Percentiles rank a stretch among this genome's conserved stretches.
phyloP scores from a whole-genome alignment of 352 stramenopile species.

The Phytopythium delawarense region DNA sequence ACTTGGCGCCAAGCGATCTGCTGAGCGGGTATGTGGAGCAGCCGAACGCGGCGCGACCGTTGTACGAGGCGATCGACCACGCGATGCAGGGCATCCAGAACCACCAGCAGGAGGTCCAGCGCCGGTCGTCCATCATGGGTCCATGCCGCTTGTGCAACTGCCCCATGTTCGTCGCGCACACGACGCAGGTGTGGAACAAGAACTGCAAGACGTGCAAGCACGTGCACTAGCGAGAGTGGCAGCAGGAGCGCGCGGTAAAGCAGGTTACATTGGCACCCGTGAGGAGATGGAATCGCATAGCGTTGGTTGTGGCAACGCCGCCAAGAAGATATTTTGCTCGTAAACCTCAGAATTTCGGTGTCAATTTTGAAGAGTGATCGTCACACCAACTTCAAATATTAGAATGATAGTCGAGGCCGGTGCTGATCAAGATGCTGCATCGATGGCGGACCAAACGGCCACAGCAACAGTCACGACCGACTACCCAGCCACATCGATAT shows the following conservation, averaged over 20 bases:
- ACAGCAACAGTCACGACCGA: no score
- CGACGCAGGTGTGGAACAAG: constrained; percentile 66
- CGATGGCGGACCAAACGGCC: no score
- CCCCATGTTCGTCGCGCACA: constrained; percentile 58
- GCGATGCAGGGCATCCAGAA: constrained; percentile 47
- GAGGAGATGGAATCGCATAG: neutral
- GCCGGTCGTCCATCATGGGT: constrained; percentile 45
- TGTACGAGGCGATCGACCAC: constrained; percentile 58
- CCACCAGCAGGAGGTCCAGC: constrained; percentile 34
- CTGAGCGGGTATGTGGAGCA: constrained; percentile 42
- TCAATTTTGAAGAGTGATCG: no score
- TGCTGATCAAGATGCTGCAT: no score
- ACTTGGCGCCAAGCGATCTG: constrained; percentile 40
- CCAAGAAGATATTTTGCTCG: no score
- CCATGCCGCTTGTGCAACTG: constrained; percentile 53
- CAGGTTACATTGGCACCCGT: neutral
- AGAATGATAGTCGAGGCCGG: no score
- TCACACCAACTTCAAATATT: no score
- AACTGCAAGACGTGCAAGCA: constrained; percentile 71
- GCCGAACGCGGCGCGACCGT: constrained; percentile 35
- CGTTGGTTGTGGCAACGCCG: no score
- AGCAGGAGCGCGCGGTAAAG: neutral
- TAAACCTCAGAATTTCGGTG: no score
- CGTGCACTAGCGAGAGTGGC: constrained; percentile 32
- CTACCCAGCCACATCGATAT: no score